phyloP scores from a whole-genome alignment of 495 filamentous ascomycete species.

The Bathelium albidoporum region DNA sequence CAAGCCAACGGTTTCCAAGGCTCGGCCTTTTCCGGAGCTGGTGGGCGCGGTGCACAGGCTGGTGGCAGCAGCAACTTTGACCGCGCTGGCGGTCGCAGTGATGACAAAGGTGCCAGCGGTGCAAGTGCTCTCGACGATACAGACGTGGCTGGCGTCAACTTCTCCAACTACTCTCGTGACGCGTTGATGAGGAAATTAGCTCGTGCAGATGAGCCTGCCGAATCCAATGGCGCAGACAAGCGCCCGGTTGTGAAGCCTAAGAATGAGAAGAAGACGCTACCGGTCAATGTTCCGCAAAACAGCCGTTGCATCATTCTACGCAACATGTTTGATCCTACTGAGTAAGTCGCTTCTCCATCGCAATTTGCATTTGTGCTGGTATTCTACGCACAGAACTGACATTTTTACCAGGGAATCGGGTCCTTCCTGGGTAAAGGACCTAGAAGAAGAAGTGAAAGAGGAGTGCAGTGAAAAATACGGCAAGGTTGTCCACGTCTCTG shows the following conservation, averaged over 20 bases:
- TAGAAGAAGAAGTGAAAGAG: conserved; percentile 85
- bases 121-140: conserved; percentile 97
- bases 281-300: conserved; percentile 81
- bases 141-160: conserved; percentile 95
- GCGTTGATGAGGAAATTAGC: conserved; percentile 96
- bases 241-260: conserved; percentile 41
- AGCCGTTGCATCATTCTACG: conserved; percentile 88
- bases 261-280: conserved; percentile 34
- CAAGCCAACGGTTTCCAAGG: conserved; percentile 75
- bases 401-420: conserved; percentile 61
- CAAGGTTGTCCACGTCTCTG: conserved; percentile 90
- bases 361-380: neutral
- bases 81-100: conserved; percentile 81
- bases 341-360: conserved; percentile 51
- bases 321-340: conserved; percentile 86
- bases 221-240: conserved; percentile 61
- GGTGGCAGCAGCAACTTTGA: conserved; percentile 75
- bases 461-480: conserved; percentile 97
- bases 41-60: conserved; percentile 78
- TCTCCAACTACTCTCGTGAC: conserved; percentile 97
- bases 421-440: conserved; percentile 80
- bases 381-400: conserved; percentile 33
- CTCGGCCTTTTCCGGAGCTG: conserved; percentile 85
- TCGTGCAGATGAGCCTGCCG: conserved; percentile 77
- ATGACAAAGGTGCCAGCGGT: conserved; percentile 76